Percentiles rank a stretch among this genome's conserved stretches.
phyloP scores from a whole-genome alignment of 1,284 basidiomycete species.

The Lentinula novae-zelandiae region DNA sequence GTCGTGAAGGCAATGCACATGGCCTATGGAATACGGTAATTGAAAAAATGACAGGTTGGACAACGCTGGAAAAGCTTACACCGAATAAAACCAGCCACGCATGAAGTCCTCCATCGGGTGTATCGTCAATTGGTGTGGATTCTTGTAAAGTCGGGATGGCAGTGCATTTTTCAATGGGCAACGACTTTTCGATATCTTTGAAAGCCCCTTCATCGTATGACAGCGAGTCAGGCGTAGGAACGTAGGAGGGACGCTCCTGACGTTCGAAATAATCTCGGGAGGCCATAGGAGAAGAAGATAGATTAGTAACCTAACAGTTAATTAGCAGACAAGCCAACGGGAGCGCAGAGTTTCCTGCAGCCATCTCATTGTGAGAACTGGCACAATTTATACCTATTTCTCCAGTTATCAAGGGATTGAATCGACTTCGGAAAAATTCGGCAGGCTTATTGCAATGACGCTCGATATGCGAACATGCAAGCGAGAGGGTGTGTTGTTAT shows the following conservation, averaged over 20 bases:
- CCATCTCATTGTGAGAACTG: not conserved
- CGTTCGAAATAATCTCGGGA: not conserved
- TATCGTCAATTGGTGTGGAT: not conserved
- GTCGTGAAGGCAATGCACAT: constrained; percentile 17
- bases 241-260: not conserved
- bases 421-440: constrained; percentile 1
- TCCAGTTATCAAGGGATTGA: not conserved
- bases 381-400: not conserved
- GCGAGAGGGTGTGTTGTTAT: not conserved
- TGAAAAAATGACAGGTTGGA: not conserved
- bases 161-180: not conserved
- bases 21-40: constrained; percentile 5
- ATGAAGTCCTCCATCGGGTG: constrained; percentile 15
- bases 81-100: constrained; percentile 18
- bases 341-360: constrained; percentile 1
- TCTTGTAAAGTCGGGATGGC: not conserved
- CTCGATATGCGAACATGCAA: not conserved
- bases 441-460: not conserved
- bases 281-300: not conserved
- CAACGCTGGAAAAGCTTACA: constrained; percentile 2
- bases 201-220: constrained; percentile 4
- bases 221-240: not conserved
- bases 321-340: not conserved
- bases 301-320: not conserved
- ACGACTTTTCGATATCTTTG: constrained; percentile 2